Base-by-base conservation (phyloP, 2,329 filamentous ascomycete genomes). In the Sphaerulina populicola region DNA sequence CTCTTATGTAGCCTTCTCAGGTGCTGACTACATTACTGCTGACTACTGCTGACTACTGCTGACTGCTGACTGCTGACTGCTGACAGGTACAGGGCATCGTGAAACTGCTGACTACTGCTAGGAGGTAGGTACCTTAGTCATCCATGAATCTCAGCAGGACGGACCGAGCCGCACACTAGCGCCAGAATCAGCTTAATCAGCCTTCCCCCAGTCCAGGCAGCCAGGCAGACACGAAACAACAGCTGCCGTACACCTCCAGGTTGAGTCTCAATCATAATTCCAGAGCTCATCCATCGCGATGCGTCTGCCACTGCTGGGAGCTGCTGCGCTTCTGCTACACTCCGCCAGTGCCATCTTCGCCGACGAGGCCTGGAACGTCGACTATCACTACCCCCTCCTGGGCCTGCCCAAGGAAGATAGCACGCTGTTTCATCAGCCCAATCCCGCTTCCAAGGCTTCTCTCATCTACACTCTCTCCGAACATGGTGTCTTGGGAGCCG, bases 381-480 rank as follows among this genome's bases (percentile, higher is more conserved):
- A 98, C 72, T 97, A 89, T 73, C 91, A 97, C 72, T 83, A 94
- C 73, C 81, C 87, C 58, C 82, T 97, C 44, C 75, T 98, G 64
- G 93, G 93, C 64, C 72, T 87, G 35, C 89, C 93, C 49, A 85
- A 85, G 67, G 75, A 80, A 67, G 81, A 87, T 57, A 86, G 88
- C 55, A 96, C 91, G 61, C 94, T 97, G 78, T 97, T 97, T 80
- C 88, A 96, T 72, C 85, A 83, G 61, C 91, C 93, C 36, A 79
- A 85, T 63, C 77, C 80, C 56, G 80, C 83, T 60, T 90, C 91
- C 56, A 88, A 87, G 69, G 90, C 90, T 33, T 91, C 87, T 48
- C 77, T 98, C 35, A 77, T 98, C 47, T 98, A 96, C 69, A 94
- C 93, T 0, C 74, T 97, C 40, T 94, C 88, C 57, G 87, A 96